These are phyloP conservation scores for Fusarium irregulare DNA, from an alignment of 2,329 filamentous ascomycete species.

Conservation along the genomic window DNA sequence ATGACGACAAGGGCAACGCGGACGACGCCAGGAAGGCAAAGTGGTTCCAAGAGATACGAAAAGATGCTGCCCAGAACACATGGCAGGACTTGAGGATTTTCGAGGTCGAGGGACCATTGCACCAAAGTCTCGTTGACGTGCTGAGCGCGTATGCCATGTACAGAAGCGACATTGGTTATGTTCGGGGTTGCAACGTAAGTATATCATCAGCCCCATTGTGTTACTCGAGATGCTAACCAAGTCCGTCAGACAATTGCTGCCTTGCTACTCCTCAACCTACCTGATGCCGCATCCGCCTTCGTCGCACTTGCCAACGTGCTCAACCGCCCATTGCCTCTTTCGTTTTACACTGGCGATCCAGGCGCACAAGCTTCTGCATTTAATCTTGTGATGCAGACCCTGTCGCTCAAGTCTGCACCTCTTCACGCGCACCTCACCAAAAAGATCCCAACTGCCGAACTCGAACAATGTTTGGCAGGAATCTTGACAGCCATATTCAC, in stretches of 20 bases:
- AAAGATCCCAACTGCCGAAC: constrained; percentile 57
- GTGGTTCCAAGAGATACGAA: constrained; percentile 73
- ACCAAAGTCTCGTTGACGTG: constrained; percentile 76
- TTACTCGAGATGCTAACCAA: constrained; percentile 33
- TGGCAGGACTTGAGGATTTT: constrained; percentile 82
- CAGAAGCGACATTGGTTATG: constrained; percentile 82
- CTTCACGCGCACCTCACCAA: constrained; percentile 73
- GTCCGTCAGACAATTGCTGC: constrained; percentile 73
- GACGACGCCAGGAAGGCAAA: constrained; percentile 67
- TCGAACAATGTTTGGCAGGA: constrained; percentile 66
- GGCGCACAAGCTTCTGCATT: constrained; percentile 77
- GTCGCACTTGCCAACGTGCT: constrained; percentile 79
- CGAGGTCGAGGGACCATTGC: constrained; percentile 71
- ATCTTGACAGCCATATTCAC: constrained; percentile 76
- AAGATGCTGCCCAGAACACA: constrained; percentile 71
- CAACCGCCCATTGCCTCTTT: constrained; percentile 79
- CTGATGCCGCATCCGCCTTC: constrained; percentile 72
- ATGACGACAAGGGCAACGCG: constrained; percentile 60
- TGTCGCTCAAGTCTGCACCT: constrained; percentile 71
- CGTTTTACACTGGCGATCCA: constrained; percentile 77
- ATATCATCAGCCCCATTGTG: constrained; percentile 5
- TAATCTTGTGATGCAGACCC: constrained; percentile 73
- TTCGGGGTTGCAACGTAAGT: constrained; percentile 79
- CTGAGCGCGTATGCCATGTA: constrained; percentile 85
- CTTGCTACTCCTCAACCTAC: constrained; percentile 77